Evolutionary conservation across 1,139 yeast species (phyloP), one percentile per base, ranked within the genome.

Genomic region (Hemisphaericaspora xylanilytica): DNA sequence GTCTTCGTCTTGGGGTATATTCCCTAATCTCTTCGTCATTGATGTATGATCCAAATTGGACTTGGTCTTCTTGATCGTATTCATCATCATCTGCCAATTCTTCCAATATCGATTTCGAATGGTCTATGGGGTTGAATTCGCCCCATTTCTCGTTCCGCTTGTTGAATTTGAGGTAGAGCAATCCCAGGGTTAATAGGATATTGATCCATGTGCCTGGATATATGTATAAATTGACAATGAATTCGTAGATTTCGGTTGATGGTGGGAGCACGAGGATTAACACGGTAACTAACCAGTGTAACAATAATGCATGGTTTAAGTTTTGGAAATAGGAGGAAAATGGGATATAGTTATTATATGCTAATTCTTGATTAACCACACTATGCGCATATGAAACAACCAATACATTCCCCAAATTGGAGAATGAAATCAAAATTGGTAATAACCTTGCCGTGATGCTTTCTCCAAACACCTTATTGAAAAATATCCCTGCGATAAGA

Each of bases 371-470:
- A 49, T 84, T 80, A 43, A 85, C 83, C 50, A 88, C 71, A 15
- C 88, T 85, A 55, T 85, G 94, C 1, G 92, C 83, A 55, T 79
- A 85, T 25, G 84, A 80, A 27, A 85, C 94, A 32, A 85, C 81
- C 60, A 85, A 65, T 21, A 85, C 92, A 53, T 85, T 85, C 25
- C 95, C 95, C 33, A 85, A 62, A 20, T 88, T 87, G 46, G 86
- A 80, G 28, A 84, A 63, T 1, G 90, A 87, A 32, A 85, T 87
- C 45, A 85, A 72, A n/a, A 81, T 78, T 0, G 89, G 81, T 21
- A 85, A 72, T 5, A 85, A 77, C 44, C 73, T 72, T 42, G 75
- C 55, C 1, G 83, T 81, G n/a, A 83, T 75, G 25, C 70, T 68
- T 37, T 70, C 70, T 31, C 92, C 92, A 61, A 85, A 85, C n/a